Evolutionary conservation across 768 basidiomycete species (phyloP).

Genomic region (Panellus pusillus): DNA sequence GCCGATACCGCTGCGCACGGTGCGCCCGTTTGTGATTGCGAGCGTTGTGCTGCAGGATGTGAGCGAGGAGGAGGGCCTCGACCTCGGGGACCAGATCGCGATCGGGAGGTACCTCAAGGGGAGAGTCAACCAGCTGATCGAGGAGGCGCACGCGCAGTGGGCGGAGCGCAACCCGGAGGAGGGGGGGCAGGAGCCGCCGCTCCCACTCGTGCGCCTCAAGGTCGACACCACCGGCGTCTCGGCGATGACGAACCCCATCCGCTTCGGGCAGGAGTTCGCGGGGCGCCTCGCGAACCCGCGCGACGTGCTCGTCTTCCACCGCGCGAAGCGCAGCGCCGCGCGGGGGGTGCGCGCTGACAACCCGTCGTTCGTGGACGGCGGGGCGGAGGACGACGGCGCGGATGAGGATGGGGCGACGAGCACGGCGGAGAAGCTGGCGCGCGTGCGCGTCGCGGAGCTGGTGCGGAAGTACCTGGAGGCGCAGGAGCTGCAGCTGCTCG

Average conservation of each 20-base stretch:
- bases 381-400: not conserved
- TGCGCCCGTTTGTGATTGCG: conserved; percentile 91
- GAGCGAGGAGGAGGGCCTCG: conserved; percentile 74
- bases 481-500: conserved; percentile 90
- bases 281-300: conserved; percentile 91
- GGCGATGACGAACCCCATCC: conserved; percentile 92
- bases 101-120: conserved; percentile 79
- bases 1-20: conserved; percentile 85
- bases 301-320: conserved; percentile 89
- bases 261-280: conserved; percentile 95
- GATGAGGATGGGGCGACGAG: conserved; percentile 64
- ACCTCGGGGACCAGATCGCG: conserved; percentile 78
- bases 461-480: conserved; percentile 91
- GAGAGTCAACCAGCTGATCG: conserved; percentile 77
- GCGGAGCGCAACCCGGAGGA: conserved; percentile 61
- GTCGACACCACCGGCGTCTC: conserved; percentile 90
- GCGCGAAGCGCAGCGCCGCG: conserved; percentile 63
- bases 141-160: conserved; percentile 75
- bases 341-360: conserved; percentile 64
- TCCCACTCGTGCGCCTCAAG: conserved; percentile 87
- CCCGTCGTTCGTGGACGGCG: conserved; percentile 61
- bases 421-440: conserved; percentile 71
- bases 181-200: conserved; percentile 69
- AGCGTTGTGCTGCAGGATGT: conserved; percentile 74
- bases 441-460: conserved; percentile 82